Evolutionary conservation across 176 grass and related monocot genomes (phyloP).

Genomic region (Aechmea fasciata): DNA sequence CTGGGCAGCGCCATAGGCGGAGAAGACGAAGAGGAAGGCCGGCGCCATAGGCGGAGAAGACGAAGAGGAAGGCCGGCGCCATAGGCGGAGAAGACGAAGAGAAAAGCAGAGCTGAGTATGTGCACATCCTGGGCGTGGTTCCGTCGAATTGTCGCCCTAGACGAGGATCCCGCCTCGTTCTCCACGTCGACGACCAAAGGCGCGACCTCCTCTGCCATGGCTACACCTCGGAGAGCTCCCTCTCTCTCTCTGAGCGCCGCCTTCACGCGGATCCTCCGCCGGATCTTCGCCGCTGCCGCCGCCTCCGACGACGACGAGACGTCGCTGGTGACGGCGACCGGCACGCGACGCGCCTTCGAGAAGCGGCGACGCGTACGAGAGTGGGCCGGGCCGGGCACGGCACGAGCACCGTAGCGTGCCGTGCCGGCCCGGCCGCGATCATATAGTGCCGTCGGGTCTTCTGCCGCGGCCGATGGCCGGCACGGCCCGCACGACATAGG

Average conservation of each 20-base stretch:
- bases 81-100: constrained; percentile 86
- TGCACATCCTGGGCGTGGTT: constrained; percentile 52
- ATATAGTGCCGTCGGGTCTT: too few species aligned
- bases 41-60: too few species aligned
- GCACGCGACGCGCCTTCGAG: constrained; percentile 23
- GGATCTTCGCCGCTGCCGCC: constrained; percentile 42
- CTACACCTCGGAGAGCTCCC: background rate
- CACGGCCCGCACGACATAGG: too few species aligned
- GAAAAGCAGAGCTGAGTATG: constrained; percentile 68
- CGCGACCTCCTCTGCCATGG: constrained; percentile 4
- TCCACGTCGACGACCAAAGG: constrained; percentile 20
- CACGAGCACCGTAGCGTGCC: too few species aligned
- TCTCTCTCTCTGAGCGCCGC: constrained; percentile 29
- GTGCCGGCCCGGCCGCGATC: too few species aligned
- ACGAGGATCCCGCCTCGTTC: constrained; percentile 17
- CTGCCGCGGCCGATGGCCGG: too few species aligned
- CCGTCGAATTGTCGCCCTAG: background rate
- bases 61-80: constrained; percentile 46
- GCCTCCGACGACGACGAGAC: constrained; percentile 24
- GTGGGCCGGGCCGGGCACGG: too few species aligned
- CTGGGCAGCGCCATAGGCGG: too few species aligned
- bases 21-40: too few species aligned
- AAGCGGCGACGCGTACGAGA: constrained; percentile 12
- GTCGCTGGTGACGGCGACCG: constrained; percentile 47
- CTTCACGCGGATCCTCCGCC: constrained; percentile 61